Evolutionary conservation across 805 yeast genomes (phyloP), one percentile per base, ranked within the genome.

Genomic region (Cyberlindnera saturnus): DNA sequence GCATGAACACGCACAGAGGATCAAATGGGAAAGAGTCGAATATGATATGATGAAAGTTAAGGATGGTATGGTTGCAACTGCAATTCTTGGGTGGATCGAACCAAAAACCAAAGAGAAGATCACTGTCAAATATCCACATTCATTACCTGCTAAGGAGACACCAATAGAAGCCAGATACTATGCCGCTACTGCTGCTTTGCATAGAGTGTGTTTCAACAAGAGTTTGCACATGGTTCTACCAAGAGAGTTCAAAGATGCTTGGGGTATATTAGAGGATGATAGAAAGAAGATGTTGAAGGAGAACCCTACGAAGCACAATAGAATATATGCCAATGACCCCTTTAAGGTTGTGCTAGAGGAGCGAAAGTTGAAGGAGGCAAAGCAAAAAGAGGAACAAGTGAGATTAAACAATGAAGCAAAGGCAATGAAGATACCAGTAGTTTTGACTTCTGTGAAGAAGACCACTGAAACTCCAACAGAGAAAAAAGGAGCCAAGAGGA

Each of bases 141-240:
- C 74, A 4, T 70, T 82, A 6, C 63, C 66, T 4, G 82, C 90
- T 0, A 88, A 85, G 52, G 86, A 79, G 37, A 87, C 97, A 0
- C 76, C 95, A 2, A 69, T 87, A 29, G 97, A 90, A 53, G 96
- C 98, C 1, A 74, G 96, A 38, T 95, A 90, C 60, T 74, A 75
- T 55, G 89, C 91, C 0, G 97, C 99, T 0, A 89, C 97, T 0
- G 86, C 83, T 51, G 93, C 91, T 0, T 62, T 91, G 48, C 90
- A 80, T 59, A 69, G 96, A 31, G 72, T 91, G 16, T 81, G 90
- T 32, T 86, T 80, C 47, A 82, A 81, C 52, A 89, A 89, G 53
- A 89, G 87, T 58, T 61, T 91, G 63, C 86, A 86, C 47, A 81
- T 90, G 90, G 82, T 88, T 55, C 70, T 91, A 13, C 98, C 98